phyloP scores from a whole-genome alignment of 2,329 filamentous ascomycete genomes.

The Neonectria neomacrospora region DNA sequence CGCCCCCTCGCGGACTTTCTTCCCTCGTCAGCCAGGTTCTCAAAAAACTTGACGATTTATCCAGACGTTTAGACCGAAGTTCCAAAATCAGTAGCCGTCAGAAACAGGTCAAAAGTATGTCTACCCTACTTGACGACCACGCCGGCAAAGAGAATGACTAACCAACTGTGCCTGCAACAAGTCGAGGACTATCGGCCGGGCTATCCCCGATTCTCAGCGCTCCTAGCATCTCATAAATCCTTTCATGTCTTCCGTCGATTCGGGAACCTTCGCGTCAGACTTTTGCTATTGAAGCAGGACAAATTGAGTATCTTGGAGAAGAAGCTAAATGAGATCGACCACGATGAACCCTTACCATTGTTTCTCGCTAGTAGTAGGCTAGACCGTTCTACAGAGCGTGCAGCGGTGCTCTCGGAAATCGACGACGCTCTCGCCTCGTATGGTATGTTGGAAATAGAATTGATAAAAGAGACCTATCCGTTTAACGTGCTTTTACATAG shows the following conservation, averaged over 20 bases:
- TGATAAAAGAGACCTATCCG: too few relatives aligned
- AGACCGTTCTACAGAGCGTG: conserved; percentile 29
- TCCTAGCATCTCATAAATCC: conserved; percentile 38
- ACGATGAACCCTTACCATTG: conserved; percentile 28
- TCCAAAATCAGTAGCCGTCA: too few relatives aligned
- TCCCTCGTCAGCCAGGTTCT: too few relatives aligned
- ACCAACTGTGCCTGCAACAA: too few relatives aligned
- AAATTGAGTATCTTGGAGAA: conserved; percentile 43
- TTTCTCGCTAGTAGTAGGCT: conserved; percentile 24
- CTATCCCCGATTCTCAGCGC: conserved; percentile 47
- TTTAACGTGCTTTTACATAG: too few relatives aligned
- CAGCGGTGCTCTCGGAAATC: conserved; percentile 4
- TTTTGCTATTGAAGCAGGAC: conserved; percentile 49
- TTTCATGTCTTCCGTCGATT: conserved; percentile 47
- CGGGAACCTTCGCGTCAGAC: conserved; percentile 39
- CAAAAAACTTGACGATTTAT: too few relatives aligned
- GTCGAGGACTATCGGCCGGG: conserved; percentile 30
- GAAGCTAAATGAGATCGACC: conserved; percentile 43
- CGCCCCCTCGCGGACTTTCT: too few relatives aligned
- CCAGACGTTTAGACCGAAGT: too few relatives aligned
- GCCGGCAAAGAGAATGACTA: too few relatives aligned
- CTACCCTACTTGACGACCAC: too few relatives aligned
- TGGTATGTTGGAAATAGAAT: too few relatives aligned
- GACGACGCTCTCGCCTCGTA: conserved; percentile 7
- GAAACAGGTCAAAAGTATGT: too few relatives aligned